Evolutionary conservation across 2,329 filamentous ascomycete genomes (phyloP).

Genomic region (Aurifilum marmelostoma): DNA sequence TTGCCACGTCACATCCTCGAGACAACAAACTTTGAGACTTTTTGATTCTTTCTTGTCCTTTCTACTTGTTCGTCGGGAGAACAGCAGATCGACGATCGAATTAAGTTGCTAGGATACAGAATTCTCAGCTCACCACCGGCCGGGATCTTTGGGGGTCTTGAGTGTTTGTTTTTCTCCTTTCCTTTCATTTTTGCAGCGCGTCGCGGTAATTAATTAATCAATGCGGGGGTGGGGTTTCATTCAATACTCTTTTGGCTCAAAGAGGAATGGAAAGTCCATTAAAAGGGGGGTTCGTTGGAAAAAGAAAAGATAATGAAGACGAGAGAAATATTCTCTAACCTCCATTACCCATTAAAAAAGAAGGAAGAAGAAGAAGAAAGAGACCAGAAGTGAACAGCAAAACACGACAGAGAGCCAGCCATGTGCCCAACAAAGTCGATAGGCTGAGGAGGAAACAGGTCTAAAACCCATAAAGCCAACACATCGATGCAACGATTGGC

Average conservation of each 20-base stretch:
- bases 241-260: background rate
- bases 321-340: background rate
- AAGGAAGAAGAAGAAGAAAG: background rate
- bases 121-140: background rate
- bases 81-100: background rate
- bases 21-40: background rate
- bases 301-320: background rate
- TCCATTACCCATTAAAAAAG: background rate
- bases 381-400: background rate
- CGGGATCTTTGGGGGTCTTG: too few relatives aligned
- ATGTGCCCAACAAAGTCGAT: background rate
- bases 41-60: too few relatives aligned
- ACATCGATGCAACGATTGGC: slow-evolving; percentile 8
- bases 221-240: background rate
- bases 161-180: background rate
- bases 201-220: background rate
- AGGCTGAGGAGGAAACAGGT: background rate
- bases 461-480: background rate
- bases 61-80: background rate
- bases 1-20: background rate
- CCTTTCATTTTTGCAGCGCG: background rate
- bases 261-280: too few relatives aligned
- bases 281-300: too few relatives aligned
- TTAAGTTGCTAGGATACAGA: background rate
- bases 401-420: background rate